These are phyloP conservation scores for Davidsoniella virescens DNA, from an alignment of 2,329 filamentous ascomycete genomes.

Conservation along the genomic window DNA sequence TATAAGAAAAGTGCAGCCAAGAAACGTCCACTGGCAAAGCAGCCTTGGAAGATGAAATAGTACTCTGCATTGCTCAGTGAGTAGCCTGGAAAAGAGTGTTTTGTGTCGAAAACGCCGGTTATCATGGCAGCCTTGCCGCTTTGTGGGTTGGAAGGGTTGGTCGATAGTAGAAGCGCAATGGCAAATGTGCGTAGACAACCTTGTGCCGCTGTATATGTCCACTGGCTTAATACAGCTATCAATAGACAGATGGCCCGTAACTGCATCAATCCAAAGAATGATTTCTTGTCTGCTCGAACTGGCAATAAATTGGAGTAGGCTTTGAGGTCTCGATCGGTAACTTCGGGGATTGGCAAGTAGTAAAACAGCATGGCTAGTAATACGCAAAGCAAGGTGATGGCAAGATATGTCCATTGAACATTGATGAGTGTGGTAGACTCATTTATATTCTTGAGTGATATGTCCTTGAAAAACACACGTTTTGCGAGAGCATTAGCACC, in stretches of 20 bases:
- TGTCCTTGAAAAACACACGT: slow-evolving; percentile 47
- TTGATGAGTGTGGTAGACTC: slow-evolving; percentile 41
- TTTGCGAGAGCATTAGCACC: slow-evolving; percentile 57
- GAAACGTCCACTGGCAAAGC: slow-evolving; percentile 62
- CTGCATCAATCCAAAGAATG: slow-evolving; percentile 30
- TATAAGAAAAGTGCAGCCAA: slow-evolving; percentile 48
- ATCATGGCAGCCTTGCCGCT: slow-evolving; percentile 22
- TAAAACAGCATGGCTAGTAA: slow-evolving; percentile 52
- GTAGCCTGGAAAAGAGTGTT: slow-evolving; percentile 25
- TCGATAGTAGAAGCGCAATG: slow-evolving; percentile 28
- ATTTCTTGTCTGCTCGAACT: slow-evolving; percentile 33
- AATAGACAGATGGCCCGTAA: slow-evolving; percentile 42
- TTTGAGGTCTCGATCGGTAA: slow-evolving; percentile 39
- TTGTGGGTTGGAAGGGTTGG: slow-evolving; percentile 23
- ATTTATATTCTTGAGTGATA: slow-evolving; percentile 35
- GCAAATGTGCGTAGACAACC: slow-evolving; percentile 48
- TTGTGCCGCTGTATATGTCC: slow-evolving; percentile 63
- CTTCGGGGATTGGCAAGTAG: slow-evolving; percentile 49
- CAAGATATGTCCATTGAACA: slow-evolving; percentile 77
- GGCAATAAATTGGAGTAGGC: slow-evolving; percentile 30
- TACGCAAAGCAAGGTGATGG: slow-evolving; percentile 59
- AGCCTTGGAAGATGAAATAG: slow-evolving; percentile 53
- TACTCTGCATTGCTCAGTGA: slow-evolving; percentile 44
- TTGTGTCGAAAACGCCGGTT: slow-evolving; percentile 16
- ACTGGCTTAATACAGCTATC: slow-evolving; percentile 60